Conservation (phyloP, 495 filamentous ascomycete species). For the Hypoxylon fuscum region DNA sequence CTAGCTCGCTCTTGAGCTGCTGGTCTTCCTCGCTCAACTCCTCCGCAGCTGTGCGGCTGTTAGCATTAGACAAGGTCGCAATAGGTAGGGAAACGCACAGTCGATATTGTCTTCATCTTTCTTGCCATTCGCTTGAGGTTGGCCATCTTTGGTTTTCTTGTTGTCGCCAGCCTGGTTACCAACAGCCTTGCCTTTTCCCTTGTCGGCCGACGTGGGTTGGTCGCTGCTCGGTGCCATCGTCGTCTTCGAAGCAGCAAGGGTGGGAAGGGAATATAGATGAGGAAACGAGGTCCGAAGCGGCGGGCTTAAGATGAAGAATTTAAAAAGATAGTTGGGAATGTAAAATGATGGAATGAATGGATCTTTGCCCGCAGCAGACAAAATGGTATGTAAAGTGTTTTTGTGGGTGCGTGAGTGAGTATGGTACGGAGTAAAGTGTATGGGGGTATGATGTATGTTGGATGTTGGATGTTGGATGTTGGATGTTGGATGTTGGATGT, state of each 20-base stretch:
- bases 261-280: slow-evolving; percentile 8
- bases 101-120: slow-evolving; percentile 69
- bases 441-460: too few species aligned
- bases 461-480: too few species aligned
- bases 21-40: slow-evolving; percentile 98
- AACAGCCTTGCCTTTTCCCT: slow-evolving; percentile 93
- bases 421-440: too few species aligned
- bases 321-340: slow-evolving; percentile 1
- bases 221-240: slow-evolving; percentile 93
- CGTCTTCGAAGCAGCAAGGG: slow-evolving; percentile 2
- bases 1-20: slow-evolving; percentile 95
- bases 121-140: slow-evolving; percentile 76
- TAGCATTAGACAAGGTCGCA: slow-evolving; percentile 8
- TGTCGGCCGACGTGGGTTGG: slow-evolving; percentile 82
- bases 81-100: slow-evolving; percentile 45
- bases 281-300: slow-evolving; percentile 5
- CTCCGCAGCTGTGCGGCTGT: slow-evolving; percentile 61
- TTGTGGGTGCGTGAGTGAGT: not conserved
- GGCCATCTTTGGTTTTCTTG: slow-evolving; percentile 72
- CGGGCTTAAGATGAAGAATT: slow-evolving; percentile 18
- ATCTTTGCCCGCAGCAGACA: not conserved
- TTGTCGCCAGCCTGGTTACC: slow-evolving; percentile 71
- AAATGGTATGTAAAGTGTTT: slow-evolving; percentile 1
- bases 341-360: slow-evolving; percentile 3
- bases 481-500: not conserved